These are phyloP conservation scores for Picocystis salinarum DNA, from an alignment of 139 green algal genomes.

Conservation along the genomic window DNA sequence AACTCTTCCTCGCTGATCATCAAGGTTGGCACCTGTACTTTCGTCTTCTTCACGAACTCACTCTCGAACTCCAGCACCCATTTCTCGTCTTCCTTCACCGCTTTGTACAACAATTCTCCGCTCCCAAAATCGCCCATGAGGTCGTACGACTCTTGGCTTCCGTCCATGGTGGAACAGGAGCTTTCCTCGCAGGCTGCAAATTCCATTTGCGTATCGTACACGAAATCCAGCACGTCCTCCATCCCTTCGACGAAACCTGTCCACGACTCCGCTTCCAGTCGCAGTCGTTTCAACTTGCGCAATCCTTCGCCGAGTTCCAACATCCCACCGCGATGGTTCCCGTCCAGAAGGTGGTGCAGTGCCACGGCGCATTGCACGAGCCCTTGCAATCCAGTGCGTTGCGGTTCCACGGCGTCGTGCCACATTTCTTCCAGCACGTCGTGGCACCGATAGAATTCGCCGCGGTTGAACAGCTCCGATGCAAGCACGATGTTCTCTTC, in stretches of 20 bases:
- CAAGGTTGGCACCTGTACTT: no score
- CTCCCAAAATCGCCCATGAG: no score
- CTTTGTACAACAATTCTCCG: no score
- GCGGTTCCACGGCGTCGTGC: constrained; percentile 7
- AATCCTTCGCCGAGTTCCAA: constrained; percentile 16
- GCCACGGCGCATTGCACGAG: constrained; percentile 14
- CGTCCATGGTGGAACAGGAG: constrained; percentile 18
- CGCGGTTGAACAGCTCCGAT: constrained; percentile 10
- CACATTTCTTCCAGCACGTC: constrained; percentile 16
- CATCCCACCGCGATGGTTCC: constrained; percentile 17
- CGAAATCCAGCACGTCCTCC: constrained; percentile 13
- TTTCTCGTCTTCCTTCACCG: no score
- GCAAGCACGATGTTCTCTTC: no score
- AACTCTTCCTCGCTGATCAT: no score
- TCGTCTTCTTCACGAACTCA: no score
- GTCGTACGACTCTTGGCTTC: constrained; percentile 8
- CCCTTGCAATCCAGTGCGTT: constrained; percentile 10
- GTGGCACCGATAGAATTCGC: constrained; percentile 13
- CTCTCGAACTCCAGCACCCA: no score
- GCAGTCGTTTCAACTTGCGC: constrained; percentile 8
- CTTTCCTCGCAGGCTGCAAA: constrained; percentile 15
- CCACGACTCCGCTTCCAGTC: no score
- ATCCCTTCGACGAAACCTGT: constrained; percentile 10
- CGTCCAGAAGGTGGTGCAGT: constrained; percentile 10
- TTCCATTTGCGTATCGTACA: constrained; percentile 18